phyloP scores from a whole-genome alignment of 768 basidiomycete species.

The Obba rivulosa region DNA sequence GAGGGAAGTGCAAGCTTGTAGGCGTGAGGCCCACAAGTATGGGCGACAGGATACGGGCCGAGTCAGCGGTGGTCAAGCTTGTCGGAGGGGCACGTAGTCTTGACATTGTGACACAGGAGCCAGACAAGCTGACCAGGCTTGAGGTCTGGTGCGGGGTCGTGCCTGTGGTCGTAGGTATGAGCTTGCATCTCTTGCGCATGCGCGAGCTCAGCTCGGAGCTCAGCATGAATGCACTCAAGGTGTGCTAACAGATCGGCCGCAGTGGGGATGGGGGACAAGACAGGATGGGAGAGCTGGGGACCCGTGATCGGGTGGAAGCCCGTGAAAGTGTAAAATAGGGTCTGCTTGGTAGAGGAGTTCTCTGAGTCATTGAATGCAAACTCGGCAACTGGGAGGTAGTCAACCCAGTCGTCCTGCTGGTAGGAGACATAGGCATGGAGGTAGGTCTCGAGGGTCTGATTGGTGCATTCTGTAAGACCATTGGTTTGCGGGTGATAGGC shows the following conservation, averaged over 20 bases:
- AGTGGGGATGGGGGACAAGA: constrained; percentile 25
- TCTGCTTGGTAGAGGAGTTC: constrained; percentile 23
- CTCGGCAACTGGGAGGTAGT: constrained; percentile 32
- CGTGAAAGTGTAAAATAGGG: constrained; percentile 3
- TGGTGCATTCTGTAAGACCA: constrained; percentile 32
- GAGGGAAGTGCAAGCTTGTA: no score
- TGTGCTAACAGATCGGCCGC: constrained; percentile 24
- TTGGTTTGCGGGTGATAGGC: constrained; percentile 41
- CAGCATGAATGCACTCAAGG: constrained; percentile 28
- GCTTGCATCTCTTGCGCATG: constrained; percentile 25
- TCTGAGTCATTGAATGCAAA: constrained; percentile 34
- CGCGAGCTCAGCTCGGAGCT: constrained; percentile 28
- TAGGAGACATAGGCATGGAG: constrained; percentile 30
- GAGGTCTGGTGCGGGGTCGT: constrained; percentile 23
- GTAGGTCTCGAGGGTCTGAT: constrained; percentile 33
- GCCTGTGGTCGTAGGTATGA: constrained; percentile 24
- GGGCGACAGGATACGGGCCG: no score
- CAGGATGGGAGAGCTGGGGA: constrained; percentile 22
- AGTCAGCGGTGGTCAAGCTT: constrained; percentile 25
- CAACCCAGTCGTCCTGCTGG: constrained; percentile 38
- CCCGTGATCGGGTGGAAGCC: constrained; percentile 18
- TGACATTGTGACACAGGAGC: constrained; percentile 33
- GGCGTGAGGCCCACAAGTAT: no score
- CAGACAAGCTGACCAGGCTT: constrained; percentile 32
- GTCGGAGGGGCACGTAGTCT: constrained; percentile 33